Base-by-base conservation (phyloP, 169 alveolate species). In the Plasmodium vinckei region DNA sequence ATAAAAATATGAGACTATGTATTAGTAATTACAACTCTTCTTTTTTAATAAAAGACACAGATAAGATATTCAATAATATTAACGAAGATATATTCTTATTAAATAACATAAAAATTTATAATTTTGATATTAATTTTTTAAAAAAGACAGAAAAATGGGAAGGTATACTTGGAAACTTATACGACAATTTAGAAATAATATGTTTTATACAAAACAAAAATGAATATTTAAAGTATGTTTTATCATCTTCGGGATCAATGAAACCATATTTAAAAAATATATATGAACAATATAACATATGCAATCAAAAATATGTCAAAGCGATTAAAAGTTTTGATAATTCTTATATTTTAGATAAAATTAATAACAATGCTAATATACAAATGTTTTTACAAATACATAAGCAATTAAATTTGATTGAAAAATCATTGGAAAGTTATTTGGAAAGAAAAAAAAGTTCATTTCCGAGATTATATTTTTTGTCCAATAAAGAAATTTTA, bases 401-500 rank as follows among this genome's bases (percentile, higher is more conserved):
- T 47, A 82, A 82, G 17, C 90, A 94, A 67, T 93, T 97, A 65
- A 99, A 98, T 60, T 95, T 93, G 59, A 97, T 97, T 69, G 97
- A 97, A 89, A 97, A 97, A 94, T 96, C 97, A 67, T 92, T 98
- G 13, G 97, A 96, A 91, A 97, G 97, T 87, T 97, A 96, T 92
- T 92, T 98, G 54, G 98, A 97, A 92, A 95, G 93, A 90, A 97
- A 96, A 96, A 93, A 99, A 92, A 92, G 93, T 33, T 94, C 93
- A 77, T 98, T 98, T 95, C 99, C 99, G 23, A 95, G 99, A 70
- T 98, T 98, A 94, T 98, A 97, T 93, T 97, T 98, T 93, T 92
- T 98, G 56, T 97, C 99, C 46, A 97, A 97, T 90, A 98, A 97
- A 86, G 99, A 97, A 88, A 93, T 97, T 79, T 95, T 98, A 68